Evolutionary conservation across 768 basidiomycete genomes (phyloP).

Genomic region (Sistotremastrum niveocremeum): DNA sequence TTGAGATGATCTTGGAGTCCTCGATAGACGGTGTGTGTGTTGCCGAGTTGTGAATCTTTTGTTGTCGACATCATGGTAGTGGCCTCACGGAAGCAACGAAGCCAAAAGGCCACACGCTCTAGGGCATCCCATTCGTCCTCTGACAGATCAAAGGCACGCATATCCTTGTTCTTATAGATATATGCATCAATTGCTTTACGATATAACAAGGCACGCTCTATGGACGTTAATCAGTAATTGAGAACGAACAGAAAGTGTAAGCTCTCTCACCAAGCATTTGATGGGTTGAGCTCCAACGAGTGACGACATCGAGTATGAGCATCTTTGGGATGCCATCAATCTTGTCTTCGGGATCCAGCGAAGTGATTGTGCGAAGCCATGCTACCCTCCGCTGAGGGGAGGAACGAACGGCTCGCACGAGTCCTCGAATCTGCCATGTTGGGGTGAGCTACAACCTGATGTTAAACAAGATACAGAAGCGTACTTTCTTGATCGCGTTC

Average conservation of each 20-base stretch:
- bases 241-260: not conserved
- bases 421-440: too few species aligned
- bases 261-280: conserved; percentile 5
- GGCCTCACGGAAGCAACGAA: not conserved
- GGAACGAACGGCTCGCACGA: too few species aligned
- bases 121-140: not conserved
- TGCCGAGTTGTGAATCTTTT: not conserved
- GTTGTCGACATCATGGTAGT: not conserved
- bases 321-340: too few species aligned
- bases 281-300: conserved; percentile 4
- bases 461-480: too few species aligned
- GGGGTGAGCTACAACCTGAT: too few species aligned
- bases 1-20: not conserved
- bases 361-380: too few species aligned
- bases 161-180: not conserved
- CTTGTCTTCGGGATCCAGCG: too few species aligned
- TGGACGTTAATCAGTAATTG: not conserved
- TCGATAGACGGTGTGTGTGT: not conserved
- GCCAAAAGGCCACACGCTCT: not conserved
- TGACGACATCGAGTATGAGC: too few species aligned
- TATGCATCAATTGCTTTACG: not conserved
- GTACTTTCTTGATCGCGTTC: too few species aligned
- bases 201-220: not conserved
- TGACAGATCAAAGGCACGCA: not conserved
- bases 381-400: too few species aligned